phyloP scores from a whole-genome alignment of 768 basidiomycete genomes.

The Cantharellus anzutake region DNA sequence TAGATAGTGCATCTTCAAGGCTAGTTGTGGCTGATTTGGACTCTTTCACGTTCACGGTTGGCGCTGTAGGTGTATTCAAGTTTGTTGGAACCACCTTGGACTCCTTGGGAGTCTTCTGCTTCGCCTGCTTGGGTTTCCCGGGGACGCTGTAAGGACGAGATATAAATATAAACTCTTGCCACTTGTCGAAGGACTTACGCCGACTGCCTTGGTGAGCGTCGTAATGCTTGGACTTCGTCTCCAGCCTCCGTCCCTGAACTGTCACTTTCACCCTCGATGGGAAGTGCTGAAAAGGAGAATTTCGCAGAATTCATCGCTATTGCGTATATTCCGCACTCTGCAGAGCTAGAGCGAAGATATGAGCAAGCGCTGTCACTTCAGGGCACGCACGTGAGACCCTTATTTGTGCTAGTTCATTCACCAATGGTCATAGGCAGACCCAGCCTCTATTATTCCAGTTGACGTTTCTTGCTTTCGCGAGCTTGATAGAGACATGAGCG shows the following conservation, averaged over 20 bases:
- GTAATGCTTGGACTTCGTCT: background rate
- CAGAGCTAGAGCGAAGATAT: background rate
- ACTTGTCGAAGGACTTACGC: background rate
- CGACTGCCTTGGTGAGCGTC: background rate
- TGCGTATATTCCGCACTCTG: background rate
- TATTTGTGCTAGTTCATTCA: background rate
- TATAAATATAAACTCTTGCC: background rate
- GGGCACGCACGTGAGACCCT: background rate
- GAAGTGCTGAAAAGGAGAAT: background rate
- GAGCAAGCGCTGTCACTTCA: background rate
- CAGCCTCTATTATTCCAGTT: too few species aligned
- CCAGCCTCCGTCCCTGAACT: background rate
- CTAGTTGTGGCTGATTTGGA: background rate
- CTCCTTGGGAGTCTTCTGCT: background rate
- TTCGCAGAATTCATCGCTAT: conserved; percentile 1
- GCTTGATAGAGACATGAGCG: conserved; percentile 36
- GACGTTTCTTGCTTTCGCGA: too few species aligned
- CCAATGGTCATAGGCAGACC: too few species aligned
- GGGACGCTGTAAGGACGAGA: background rate
- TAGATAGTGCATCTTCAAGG: background rate
- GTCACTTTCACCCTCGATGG: background rate
- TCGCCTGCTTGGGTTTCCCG: background rate
- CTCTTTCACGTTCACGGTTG: background rate
- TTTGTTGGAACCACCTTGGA: background rate
- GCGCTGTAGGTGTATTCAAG: too few species aligned